These are phyloP conservation scores for Solanum dulcamara DNA, from an alignment of 257 asterid species.

Conservation along the genomic window DNA sequence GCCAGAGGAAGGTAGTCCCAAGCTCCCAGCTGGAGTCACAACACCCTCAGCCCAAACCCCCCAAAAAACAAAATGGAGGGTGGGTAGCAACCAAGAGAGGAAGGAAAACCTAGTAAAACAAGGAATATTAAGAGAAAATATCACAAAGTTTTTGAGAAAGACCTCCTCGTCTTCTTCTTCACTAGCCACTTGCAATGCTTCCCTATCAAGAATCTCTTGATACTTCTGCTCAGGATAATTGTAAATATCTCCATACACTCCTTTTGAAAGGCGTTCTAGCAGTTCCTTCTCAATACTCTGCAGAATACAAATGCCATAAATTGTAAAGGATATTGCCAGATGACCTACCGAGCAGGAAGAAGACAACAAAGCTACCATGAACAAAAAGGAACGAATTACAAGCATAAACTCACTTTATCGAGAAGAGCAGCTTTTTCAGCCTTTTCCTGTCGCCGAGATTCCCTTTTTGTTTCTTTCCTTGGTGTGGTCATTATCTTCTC, in stretches of 20 bases:
- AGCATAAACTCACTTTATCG: conserved; percentile 41
- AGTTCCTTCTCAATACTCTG: conserved; percentile 87
- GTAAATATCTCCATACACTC: conserved; percentile 59
- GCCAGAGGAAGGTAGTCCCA: background rate
- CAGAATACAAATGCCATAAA: conserved; percentile 4
- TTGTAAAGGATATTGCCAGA: background rate
- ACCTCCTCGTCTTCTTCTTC: conserved; percentile 71
- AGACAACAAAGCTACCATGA: background rate
- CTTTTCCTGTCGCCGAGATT: conserved; percentile 83
- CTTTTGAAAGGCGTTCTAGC: conserved; percentile 64
- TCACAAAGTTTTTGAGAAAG: background rate
- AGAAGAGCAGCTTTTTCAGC: conserved; percentile 78
- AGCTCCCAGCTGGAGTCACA: background rate
- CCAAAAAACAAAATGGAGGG: background rate
- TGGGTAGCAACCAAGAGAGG: background rate
- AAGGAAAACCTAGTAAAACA: background rate
- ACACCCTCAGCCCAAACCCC: background rate
- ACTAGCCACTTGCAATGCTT: conserved; percentile 17
- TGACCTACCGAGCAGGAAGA: background rate
- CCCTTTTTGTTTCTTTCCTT: conserved; percentile 65
- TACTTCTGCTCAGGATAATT: conserved; percentile 50
- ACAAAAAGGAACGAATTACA: background rate
- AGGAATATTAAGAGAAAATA: background rate
- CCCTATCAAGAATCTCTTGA: conserved; percentile 50
- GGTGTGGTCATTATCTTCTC: conserved; percentile 88